Conservation (phyloP, 179 eudicot species). For the Amaranthus tricolor region DNA sequence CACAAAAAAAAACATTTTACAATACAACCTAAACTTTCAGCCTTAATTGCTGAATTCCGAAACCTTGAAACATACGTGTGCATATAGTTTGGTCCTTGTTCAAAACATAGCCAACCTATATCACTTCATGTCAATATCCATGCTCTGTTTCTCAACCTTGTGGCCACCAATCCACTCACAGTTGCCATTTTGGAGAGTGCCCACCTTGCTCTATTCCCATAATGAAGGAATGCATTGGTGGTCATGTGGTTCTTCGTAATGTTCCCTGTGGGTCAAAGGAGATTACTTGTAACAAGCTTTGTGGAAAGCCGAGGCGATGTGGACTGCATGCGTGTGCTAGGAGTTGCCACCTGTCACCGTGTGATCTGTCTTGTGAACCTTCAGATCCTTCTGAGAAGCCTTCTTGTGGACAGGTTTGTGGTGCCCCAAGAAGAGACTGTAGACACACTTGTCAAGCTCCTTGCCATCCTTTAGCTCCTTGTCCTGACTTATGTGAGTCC, state of each 20-base stretch:
- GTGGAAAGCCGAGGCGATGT: conserved; percentile 85
- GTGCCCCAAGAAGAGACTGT: conserved; percentile 94
- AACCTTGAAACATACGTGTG: too few species aligned
- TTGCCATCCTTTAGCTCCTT: conserved; percentile 75
- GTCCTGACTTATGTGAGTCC: conserved; percentile 84
- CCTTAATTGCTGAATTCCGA: too few species aligned
- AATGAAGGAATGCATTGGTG: conserved; percentile 91
- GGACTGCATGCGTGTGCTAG: conserved; percentile 91
- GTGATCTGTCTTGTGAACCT: conserved; percentile 58
- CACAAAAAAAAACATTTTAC: too few species aligned
- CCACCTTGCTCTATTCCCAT: conserved; percentile 85
- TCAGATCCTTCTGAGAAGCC: conserved; percentile 33
- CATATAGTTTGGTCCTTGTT: too few species aligned
- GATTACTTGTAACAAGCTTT: conserved; percentile 74
- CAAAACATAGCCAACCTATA: too few species aligned
- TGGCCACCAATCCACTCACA: conserved; percentile 87
- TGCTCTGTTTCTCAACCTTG: conserved; percentile 89
- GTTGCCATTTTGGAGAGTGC: conserved; percentile 95
- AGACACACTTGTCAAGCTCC: conserved; percentile 79
- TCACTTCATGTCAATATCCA: conserved; percentile 77
- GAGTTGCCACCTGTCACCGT: conserved; percentile 78
- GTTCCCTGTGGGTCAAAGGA: conserved; percentile 97
- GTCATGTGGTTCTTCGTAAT: conserved; percentile 82
- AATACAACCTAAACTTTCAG: too few species aligned
- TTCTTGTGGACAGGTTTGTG: conserved; percentile 89